Evolutionary conservation across 1,284 basidiomycete species (phyloP).

Genomic region (Puccinia novopanici): DNA sequence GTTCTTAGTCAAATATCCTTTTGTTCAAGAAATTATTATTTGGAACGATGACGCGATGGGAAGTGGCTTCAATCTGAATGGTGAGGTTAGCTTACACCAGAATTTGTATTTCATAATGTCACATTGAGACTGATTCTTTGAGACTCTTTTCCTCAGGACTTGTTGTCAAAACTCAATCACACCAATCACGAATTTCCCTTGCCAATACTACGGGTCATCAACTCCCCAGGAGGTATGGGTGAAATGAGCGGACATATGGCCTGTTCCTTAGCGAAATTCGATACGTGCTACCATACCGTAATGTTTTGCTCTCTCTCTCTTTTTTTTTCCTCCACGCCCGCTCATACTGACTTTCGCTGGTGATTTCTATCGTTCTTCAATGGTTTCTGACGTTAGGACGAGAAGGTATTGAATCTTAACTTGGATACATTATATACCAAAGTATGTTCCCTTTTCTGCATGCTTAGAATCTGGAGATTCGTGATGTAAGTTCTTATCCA

Average conservation of each 20-base stretch:
- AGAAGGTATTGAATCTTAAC: constrained; percentile 18
- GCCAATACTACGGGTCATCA: constrained; percentile 20
- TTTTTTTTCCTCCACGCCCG: not conserved
- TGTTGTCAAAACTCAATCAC: constrained; percentile 2
- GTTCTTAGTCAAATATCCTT: constrained; percentile 31
- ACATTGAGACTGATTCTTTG: not conserved
- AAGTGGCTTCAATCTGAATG: not conserved
- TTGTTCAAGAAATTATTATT: constrained; percentile 32
- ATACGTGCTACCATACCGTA: constrained; percentile 39
- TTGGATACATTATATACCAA: constrained; percentile 39
- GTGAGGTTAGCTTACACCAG: constrained; percentile 20
- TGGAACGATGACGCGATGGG: constrained; percentile 33
- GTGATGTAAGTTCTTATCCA: not conserved
- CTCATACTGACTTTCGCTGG: not conserved
- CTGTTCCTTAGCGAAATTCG: constrained; percentile 27
- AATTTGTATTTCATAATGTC: not conserved
- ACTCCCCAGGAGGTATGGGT: constrained; percentile 23
- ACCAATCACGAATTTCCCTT: not conserved
- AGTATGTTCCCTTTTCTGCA: not conserved
- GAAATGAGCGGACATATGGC: constrained; percentile 43
- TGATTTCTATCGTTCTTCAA: not conserved
- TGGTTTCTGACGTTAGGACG: not conserved
- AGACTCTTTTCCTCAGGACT: constrained; percentile 6
- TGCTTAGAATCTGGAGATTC: not conserved
- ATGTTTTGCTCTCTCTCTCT: not conserved